Evolutionary conservation across 768 basidiomycete species (phyloP).

Genomic region (Cystofilobasidium bisporidii): DNA sequence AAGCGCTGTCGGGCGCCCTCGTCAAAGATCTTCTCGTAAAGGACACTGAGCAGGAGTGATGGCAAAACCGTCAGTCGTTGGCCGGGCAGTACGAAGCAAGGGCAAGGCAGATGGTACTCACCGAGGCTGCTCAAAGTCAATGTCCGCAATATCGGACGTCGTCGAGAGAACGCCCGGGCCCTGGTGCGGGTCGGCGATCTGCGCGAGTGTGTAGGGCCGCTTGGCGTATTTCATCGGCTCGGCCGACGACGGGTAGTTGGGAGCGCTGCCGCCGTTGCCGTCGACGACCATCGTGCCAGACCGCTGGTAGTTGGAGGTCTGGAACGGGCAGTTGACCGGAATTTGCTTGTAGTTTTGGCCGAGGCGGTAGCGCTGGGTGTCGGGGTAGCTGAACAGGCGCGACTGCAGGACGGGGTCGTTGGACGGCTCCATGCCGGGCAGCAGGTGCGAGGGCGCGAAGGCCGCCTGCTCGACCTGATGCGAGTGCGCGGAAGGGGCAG

Average conservation of each 20-base stretch:
- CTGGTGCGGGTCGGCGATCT: slow-evolving; percentile 15
- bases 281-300: slow-evolving; percentile 34
- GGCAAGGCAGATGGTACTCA: too few relatives aligned
- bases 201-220: slow-evolving; percentile 22
- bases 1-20: slow-evolving; percentile 37
- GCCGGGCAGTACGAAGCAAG: too few relatives aligned
- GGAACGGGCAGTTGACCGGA: slow-evolving; percentile 56
- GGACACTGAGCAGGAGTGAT: slow-evolving; percentile 24
- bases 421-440: slow-evolving; percentile 82
- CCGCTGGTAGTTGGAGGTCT: slow-evolving; percentile 23
- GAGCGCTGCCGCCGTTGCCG: slow-evolving; percentile 64
- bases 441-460: slow-evolving; percentile 76
- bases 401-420: slow-evolving; percentile 89
- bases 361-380: slow-evolving; percentile 41
- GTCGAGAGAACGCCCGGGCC: slow-evolving; percentile 44
- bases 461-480: slow-evolving; percentile 50
- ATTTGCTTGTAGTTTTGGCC: slow-evolving; percentile 52
- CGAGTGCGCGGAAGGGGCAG: slow-evolving; percentile 8
- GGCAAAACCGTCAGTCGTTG: too few relatives aligned
- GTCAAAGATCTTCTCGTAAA: slow-evolving; percentile 42
- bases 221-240: slow-evolving; percentile 57
- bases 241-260: slow-evolving; percentile 78
- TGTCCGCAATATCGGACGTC: slow-evolving; percentile 53
- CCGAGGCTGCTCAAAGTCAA: slow-evolving; percentile 39
- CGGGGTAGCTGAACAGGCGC: slow-evolving; percentile 82